Evolutionary conservation across 2,329 filamentous ascomycete genomes (phyloP).

Genomic region (Aureobasidium pullulans): DNA sequence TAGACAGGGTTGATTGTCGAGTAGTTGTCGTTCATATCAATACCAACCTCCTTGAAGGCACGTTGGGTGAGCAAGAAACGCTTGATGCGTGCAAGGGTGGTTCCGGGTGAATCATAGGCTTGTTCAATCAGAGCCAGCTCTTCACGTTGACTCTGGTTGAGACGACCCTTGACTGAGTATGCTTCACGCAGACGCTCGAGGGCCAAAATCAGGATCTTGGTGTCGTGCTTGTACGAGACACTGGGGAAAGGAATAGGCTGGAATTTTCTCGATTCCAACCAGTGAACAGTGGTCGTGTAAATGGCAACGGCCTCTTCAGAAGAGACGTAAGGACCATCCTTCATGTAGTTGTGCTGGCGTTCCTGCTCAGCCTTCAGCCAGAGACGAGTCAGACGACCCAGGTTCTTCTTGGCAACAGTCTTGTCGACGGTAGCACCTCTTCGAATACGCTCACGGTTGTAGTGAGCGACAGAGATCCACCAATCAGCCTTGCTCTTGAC

Average conservation of each 20-base stretch:
- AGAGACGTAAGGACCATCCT: conserved; percentile 96
- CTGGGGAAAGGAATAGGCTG: conserved; percentile 98
- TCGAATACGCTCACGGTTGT: conserved; percentile 95
- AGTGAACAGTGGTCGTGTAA: conserved; percentile 97
- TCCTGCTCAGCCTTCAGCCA: conserved; percentile 99
- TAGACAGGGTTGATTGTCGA: conserved; percentile 98
- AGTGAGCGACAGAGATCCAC: conserved; percentile 99
- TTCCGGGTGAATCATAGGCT: conserved; percentile 95
- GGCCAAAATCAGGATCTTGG: conserved; percentile 94
- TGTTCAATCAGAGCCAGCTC: conserved; percentile 95
- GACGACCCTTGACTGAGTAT: conserved; percentile 92
- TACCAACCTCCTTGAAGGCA: conserved; percentile 98
- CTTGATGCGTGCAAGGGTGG: conserved; percentile 92
- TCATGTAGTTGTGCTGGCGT: conserved; percentile 98
- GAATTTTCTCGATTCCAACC: conserved; percentile 96
- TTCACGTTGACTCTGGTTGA: conserved; percentile 96
- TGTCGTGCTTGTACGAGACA: conserved; percentile 99
- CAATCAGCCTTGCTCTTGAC: conserved; percentile 99
- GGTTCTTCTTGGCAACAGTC: conserved; percentile 98
- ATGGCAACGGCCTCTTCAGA: conserved; percentile 98
- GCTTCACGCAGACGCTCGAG: conserved; percentile 88
- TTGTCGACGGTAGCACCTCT: conserved; percentile 97
- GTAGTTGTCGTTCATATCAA: conserved; percentile 99
- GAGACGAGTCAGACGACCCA: conserved; percentile 84
- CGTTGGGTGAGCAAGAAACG: conserved; percentile 93